Percentiles rank a stretch among this genome's conserved stretches.
These are phyloP conservation scores for Vachellia collinsii DNA, from an alignment of 306 rosid species.

Conservation along the genomic window DNA sequence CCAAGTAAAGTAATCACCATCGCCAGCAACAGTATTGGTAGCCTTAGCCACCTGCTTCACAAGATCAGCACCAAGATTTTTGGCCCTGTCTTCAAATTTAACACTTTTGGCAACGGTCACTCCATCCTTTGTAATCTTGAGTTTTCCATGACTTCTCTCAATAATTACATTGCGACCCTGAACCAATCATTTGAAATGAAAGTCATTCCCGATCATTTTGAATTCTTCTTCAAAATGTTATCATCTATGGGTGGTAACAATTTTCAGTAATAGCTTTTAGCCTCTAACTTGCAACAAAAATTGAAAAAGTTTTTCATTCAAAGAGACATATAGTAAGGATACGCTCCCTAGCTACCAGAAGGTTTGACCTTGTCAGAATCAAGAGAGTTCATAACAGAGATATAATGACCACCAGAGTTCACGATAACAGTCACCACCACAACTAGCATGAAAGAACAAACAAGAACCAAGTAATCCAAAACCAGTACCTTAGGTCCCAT, in stretches of 20 bases:
- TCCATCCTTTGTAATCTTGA: conserved; percentile 89
- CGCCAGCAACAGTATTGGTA: conserved; percentile 90
- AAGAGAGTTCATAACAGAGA: not conserved
- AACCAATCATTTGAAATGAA: conserved; percentile 32
- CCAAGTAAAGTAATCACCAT: conserved; percentile 55
- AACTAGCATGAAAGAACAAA: conserved; percentile 3
- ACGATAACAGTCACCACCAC: not conserved
- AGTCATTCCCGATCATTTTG: conserved; percentile 3
- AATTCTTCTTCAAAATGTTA: not conserved
- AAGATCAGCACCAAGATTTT: conserved; percentile 84
- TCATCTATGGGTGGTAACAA: not conserved
- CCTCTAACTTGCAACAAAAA: not conserved
- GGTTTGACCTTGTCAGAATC: not conserved
- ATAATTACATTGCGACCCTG: conserved; percentile 96
- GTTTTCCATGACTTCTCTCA: conserved; percentile 59
- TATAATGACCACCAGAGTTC: not conserved
- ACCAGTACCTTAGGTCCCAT: conserved; percentile 92
- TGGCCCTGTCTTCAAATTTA: conserved; percentile 66
- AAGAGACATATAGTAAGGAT: not conserved
- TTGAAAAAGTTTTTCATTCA: not conserved
- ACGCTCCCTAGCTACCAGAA: conserved; percentile 2
- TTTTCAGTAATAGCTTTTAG: not conserved
- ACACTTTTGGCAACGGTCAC: conserved; percentile 93
- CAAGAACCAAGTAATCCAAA: conserved; percentile 13
- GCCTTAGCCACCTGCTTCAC: conserved; percentile 95